Evolutionary conservation across 352 stramenopile genomes (phyloP).

Genomic region (Globisporangium cylindrosporum): DNA sequence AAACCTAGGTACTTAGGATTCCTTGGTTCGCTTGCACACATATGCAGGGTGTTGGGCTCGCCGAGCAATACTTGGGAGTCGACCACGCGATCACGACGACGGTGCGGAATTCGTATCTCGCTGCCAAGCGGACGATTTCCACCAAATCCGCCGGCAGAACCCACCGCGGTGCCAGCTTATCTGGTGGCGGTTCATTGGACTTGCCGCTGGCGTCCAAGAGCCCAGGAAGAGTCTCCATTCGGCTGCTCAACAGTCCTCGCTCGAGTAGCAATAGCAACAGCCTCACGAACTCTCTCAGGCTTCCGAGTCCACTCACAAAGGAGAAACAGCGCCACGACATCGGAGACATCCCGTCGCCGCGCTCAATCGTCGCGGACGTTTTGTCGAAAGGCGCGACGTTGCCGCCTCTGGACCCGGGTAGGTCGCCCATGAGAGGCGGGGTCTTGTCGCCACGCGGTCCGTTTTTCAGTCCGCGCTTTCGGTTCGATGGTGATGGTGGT

Average conservation of each 20-base stretch:
- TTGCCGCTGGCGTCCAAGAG: constrained; percentile 15
- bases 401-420: constrained; percentile 29
- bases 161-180: background rate
- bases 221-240: constrained; percentile 24
- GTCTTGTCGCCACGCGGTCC: constrained; percentile 45
- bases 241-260: constrained; percentile 39
- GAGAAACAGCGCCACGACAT: constrained; percentile 30
- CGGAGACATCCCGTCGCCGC: constrained; percentile 32
- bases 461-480: constrained; percentile 68
- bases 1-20: background rate
- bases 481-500: constrained; percentile 30
- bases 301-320: constrained; percentile 51
- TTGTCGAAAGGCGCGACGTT: constrained; percentile 44
- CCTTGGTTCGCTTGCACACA: background rate
- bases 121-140: constrained; percentile 65
- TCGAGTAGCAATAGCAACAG: constrained; percentile 4
- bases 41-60: constrained; percentile 74
- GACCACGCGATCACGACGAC: constrained; percentile 88
- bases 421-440: constrained; percentile 3
- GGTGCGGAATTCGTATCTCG: constrained; percentile 88
- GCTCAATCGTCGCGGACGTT: constrained; percentile 54
- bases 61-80: constrained; percentile 84
- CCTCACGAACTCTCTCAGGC: constrained; percentile 23
- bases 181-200: background rate
- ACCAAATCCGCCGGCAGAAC: constrained; percentile 21